A percentile compares a stretch with the other conserved stretches of the same genome.
Conservation (phyloP, 768 basidiomycete genomes). For the Naganishia vishniacii region DNA sequence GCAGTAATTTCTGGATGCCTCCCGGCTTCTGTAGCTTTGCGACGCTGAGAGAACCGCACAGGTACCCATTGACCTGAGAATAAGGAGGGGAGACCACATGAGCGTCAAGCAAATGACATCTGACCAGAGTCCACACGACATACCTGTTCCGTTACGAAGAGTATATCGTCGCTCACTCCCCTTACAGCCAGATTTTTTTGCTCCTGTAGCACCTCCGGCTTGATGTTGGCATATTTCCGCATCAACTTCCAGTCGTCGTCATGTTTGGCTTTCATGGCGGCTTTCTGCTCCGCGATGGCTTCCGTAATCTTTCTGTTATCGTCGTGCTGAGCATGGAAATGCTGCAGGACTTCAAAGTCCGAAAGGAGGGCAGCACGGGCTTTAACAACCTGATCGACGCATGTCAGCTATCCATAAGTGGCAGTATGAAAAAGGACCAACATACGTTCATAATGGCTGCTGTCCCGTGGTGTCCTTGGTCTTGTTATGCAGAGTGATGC, state of each 20-base stretch:
- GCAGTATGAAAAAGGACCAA: neutral
- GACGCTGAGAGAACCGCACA: constrained; percentile 69
- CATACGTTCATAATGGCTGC: constrained; percentile 12
- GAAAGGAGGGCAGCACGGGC: constrained; percentile 73
- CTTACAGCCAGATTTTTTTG: constrained; percentile 57
- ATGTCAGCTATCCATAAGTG: neutral
- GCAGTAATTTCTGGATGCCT: constrained; percentile 63
- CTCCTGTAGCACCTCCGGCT: constrained; percentile 58
- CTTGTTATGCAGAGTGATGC: neutral
- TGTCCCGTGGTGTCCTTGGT: neutral
- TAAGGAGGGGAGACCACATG: neutral
- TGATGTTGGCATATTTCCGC: constrained; percentile 28
- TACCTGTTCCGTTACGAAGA: constrained; percentile 82
- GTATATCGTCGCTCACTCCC: constrained; percentile 70
- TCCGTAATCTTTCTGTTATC: constrained; percentile 48
- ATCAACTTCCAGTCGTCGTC: constrained; percentile 26
- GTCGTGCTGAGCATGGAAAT: constrained; percentile 69
- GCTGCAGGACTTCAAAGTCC: constrained; percentile 75
- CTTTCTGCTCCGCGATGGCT: constrained; percentile 24
- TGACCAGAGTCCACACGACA: constrained; percentile 27
- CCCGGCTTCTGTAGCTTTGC: constrained; percentile 61
- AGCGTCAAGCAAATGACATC: neutral
- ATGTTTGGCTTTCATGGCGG: constrained; percentile 18
- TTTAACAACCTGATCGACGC: constrained; percentile 50
- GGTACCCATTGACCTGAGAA: constrained; percentile 73